Evolutionary conservation across 176 grass and related monocot species (phyloP), one percentile per base, ranked within the genome.

Genomic region (Oryza glumipatula): DNA sequence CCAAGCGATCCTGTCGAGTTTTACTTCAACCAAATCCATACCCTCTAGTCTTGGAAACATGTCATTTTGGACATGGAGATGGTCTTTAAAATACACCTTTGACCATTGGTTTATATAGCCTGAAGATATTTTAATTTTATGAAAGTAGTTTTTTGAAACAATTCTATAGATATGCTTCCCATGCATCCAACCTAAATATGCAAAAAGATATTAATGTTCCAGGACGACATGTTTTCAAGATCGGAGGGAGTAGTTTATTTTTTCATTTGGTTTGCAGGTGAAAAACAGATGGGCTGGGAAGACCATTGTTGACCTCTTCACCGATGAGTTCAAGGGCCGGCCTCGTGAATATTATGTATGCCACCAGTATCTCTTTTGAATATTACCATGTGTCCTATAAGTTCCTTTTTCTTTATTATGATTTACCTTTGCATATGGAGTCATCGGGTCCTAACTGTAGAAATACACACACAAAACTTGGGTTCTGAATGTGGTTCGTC

Each of bases 221-320:
- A 58, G n/a, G 6, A 58, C 1, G 19, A 58, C 17, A 21, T 58
- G 19, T 58, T n/a, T 56, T 56, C 16, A 58, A 7, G 54, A 15
- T 70, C 7, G 1, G 54, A 58, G 19, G 54, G 54, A 9, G 1
- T 58, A 12, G 15, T 85, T 46, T 5, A 58, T 58, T 83, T 19
- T 19, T 71, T 72, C 32, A 51, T 73, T 70, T 74, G 49, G 0
- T 70, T 74, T 83, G 38, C 91, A 98, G 96, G 96, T 85, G 15
- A 95, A 98, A 84, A 95, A 98, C 70, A 90, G 96, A 68, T 95
- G 96, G 96, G 88, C 87, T 35, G 93, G 86, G 24, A 98, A 98
- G 81, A 98, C 91, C 65, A 94, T 98, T 44, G 96, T 98, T 67
- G 96, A 98, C 82, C 93, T 98, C 36, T 95, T 98, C 77, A 86